Evolutionary conservation across 1,139 yeast species (phyloP), one percentile per base, ranked within the genome.

Genomic region (Eremothecium sinecaudum): DNA sequence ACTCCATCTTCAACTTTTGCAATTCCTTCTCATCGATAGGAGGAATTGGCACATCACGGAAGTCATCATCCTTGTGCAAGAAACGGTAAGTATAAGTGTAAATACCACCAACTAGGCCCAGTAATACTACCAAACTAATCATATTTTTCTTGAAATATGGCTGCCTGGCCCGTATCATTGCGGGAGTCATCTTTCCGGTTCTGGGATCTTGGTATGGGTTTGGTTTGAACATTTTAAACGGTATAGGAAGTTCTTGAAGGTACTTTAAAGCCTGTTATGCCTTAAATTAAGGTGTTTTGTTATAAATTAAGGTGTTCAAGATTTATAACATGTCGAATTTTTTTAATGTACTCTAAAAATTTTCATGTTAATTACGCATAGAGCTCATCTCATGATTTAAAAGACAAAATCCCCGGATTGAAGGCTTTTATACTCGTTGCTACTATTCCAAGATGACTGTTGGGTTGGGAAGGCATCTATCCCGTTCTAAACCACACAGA

Each of bases 171-270:
- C 97, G 68, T 49, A 83, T 67, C 66, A 87, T 77, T 7, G 95
- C 94, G 13, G 95, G 95, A 2, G 95, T 82, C 86, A 86, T 86
- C 56, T 81, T 81, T 62, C 76, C 79, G 15, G 93, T 82, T 51
- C 67, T 66, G 34, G 76, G 80, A 60, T 81, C 83, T 54, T 81
- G 79, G 59, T 83, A 84, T 24, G 57, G 63, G 24, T 71, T 66
- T 13, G 59, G 62, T 34, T 53, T 51, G 18, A 52, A 43, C 38
- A 43, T 50, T 51, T 14, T 24, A 16, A 19, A 8, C 10, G 21
- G 7, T n/a, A n/a, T n/a, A n/a, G n/a, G n/a, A n/a, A n/a, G n/a
- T n/a, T n/a, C n/a, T n/a, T n/a, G n/a, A n/a, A n/a, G n/a, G n/a
- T n/a, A n/a, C n/a, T n/a, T n/a, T n/a, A n/a, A n/a, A n/a, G n/a